Conservation (phyloP, 352 stramenopile species). For the Pythium phragmiticola region DNA sequence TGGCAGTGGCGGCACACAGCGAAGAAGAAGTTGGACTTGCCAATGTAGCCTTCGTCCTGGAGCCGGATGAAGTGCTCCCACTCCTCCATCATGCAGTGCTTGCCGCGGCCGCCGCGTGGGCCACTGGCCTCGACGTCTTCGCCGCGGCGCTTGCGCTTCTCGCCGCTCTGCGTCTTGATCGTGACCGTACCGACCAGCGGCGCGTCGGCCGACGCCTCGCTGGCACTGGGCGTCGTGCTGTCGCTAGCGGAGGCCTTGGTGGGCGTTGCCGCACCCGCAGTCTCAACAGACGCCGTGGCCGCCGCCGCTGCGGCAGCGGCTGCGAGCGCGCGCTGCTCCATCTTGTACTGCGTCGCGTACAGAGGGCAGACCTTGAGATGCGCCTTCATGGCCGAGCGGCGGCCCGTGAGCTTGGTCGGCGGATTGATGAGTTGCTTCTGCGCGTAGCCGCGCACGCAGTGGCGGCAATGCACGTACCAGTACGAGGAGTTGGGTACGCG, state of each 20-base stretch:
- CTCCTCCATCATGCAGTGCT: constrained; percentile 84
- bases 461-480: constrained; percentile 79
- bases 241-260: neutral
- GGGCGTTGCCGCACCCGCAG: neutral
- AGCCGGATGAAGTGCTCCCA: constrained; percentile 78
- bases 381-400: constrained; percentile 70
- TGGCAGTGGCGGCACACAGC: constrained; percentile 73
- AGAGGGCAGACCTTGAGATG: constrained; percentile 75
- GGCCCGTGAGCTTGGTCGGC: constrained; percentile 59
- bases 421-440: constrained; percentile 66
- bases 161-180: constrained; percentile 26
- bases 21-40: constrained; percentile 82
- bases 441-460: constrained; percentile 60
- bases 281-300: constrained; percentile 11
- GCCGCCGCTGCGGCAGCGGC: constrained; percentile 28
- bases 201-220: neutral
- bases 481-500: constrained; percentile 78
- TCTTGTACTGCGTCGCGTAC: constrained; percentile 65
- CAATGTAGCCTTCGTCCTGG: constrained; percentile 77
- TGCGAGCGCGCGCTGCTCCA: constrained; percentile 40
- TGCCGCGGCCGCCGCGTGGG: constrained; percentile 50
- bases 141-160: constrained; percentile 57
- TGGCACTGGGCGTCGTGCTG: neutral
- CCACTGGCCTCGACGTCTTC: constrained; percentile 34
- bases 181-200: constrained; percentile 15